These are phyloP conservation scores for Ramaria sp. DNA, from an alignment of 768 basidiomycete genomes.

Conservation along the genomic window DNA sequence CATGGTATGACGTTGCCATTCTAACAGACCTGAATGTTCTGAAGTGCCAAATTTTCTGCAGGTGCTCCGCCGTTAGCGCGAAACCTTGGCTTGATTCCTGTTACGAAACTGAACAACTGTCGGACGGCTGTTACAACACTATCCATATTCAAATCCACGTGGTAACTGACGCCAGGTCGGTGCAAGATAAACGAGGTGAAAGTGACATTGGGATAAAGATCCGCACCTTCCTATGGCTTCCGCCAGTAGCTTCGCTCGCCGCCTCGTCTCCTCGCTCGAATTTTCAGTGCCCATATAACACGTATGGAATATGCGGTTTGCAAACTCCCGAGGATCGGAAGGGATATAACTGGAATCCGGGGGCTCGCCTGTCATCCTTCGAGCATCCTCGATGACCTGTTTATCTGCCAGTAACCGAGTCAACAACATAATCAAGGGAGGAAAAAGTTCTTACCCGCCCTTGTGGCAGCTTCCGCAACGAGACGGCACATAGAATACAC, in stretches of 20 bases:
- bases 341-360: constrained; percentile 78
- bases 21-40: constrained; percentile 78
- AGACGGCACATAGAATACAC: constrained; percentile 94
- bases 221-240: constrained; percentile 81
- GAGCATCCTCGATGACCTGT: constrained; percentile 85
- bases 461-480: constrained; percentile 66
- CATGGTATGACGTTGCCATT: not conserved
- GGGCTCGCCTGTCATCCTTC: constrained; percentile 79
- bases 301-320: constrained; percentile 83
- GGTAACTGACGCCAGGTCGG: constrained; percentile 49
- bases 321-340: constrained; percentile 79
- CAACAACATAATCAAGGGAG: not conserved
- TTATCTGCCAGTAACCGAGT: constrained; percentile 34
- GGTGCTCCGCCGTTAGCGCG: constrained; percentile 75
- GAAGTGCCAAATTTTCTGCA: constrained; percentile 91
- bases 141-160: constrained; percentile 95
- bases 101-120: constrained; percentile 76
- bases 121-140: constrained; percentile 74
- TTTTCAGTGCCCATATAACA: constrained; percentile 99
- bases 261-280: constrained; percentile 77
- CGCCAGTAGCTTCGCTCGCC: constrained; percentile 77
- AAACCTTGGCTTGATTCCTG: constrained; percentile 63
- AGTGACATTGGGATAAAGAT: not conserved
- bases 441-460: constrained; percentile 45
- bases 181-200: not conserved